phyloP scores from a whole-genome alignment of 495 filamentous ascomycete species.

The Neurospora sp. region DNA sequence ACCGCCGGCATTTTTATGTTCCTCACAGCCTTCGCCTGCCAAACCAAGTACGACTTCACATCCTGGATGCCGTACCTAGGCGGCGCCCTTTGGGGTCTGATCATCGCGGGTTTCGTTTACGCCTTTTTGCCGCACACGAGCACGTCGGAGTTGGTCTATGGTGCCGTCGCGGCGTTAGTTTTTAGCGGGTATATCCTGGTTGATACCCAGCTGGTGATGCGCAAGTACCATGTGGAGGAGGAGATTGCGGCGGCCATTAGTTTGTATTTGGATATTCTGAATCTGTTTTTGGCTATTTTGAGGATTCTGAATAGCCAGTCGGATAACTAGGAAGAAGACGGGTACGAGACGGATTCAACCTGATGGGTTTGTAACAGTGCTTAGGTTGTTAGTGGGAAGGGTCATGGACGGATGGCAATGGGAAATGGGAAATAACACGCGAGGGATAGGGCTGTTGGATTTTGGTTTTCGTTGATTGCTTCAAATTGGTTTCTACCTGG shows the following conservation, averaged over 20 bases:
- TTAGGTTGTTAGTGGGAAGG: neutral
- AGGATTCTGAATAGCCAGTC: constrained; percentile 81
- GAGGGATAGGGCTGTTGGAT: neutral
- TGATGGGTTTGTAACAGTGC: neutral
- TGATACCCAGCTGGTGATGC: constrained; percentile 90
- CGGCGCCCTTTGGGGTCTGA: constrained; percentile 75
- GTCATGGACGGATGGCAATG: neutral
- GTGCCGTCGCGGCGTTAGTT: constrained; percentile 67
- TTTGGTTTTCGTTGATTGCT: neutral
- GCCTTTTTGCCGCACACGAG: constrained; percentile 72
- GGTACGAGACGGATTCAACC: neutral
- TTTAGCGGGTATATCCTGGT: constrained; percentile 93
- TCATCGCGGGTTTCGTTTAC: constrained; percentile 87
- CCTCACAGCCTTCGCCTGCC: constrained; percentile 89
- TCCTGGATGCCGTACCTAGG: constrained; percentile 93
- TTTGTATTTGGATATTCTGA: constrained; percentile 93
- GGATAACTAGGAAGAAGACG: constrained; percentile 53
- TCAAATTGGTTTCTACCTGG: neutral
- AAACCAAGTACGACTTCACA: constrained; percentile 97
- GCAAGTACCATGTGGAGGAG: constrained; percentile 95
- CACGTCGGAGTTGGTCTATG: constrained; percentile 74
- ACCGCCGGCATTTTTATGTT: constrained; percentile 90
- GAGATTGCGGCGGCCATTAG: constrained; percentile 95
- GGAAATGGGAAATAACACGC: neutral
- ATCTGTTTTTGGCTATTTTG: constrained; percentile 88